Percentiles rank a stretch among this genome's conserved stretches.
Evolutionary conservation across 139 green algal genomes (phyloP).

Genomic region (Auxenochlorella pyrenoidosa): DNA sequence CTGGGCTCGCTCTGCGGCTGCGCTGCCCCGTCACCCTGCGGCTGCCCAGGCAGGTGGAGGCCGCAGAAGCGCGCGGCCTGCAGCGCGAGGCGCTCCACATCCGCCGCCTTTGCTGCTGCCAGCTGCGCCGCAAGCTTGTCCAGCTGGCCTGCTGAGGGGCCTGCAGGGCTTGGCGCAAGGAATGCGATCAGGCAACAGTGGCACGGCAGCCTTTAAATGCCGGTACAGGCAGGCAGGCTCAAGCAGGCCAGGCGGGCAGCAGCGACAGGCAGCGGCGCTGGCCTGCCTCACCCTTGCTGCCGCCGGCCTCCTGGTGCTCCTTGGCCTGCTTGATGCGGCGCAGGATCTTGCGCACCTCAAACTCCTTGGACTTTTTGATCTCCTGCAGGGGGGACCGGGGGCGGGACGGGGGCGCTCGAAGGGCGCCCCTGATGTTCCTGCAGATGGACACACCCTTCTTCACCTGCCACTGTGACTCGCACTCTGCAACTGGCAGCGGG

Average conservation of each 20-base stretch:
- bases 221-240: too few relatives aligned
- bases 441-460: too few relatives aligned
- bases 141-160: not conserved
- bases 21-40: not conserved
- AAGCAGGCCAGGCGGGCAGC: too few relatives aligned
- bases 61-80: not conserved
- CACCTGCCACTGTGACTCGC: too few relatives aligned
- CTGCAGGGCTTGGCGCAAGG: not conserved
- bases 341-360: conserved; percentile 41
- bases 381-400: conserved; percentile 1
- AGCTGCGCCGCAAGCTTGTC: conserved; percentile 32
- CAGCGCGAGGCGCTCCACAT: conserved; percentile 25
- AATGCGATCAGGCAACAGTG: too few relatives aligned
- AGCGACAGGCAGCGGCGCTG: too few relatives aligned
- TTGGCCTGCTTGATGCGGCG: conserved; percentile 33
- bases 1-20: not conserved
- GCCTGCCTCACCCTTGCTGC: not conserved
- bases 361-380: conserved; percentile 31
- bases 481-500: too few relatives aligned
- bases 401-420: not conserved
- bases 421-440: too few relatives aligned
- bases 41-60: not conserved
- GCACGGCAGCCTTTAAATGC: too few relatives aligned
- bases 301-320: not conserved
- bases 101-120: not conserved